phyloP scores from a whole-genome alignment of 345 rosid genomes.

The Heritiera littoralis region DNA sequence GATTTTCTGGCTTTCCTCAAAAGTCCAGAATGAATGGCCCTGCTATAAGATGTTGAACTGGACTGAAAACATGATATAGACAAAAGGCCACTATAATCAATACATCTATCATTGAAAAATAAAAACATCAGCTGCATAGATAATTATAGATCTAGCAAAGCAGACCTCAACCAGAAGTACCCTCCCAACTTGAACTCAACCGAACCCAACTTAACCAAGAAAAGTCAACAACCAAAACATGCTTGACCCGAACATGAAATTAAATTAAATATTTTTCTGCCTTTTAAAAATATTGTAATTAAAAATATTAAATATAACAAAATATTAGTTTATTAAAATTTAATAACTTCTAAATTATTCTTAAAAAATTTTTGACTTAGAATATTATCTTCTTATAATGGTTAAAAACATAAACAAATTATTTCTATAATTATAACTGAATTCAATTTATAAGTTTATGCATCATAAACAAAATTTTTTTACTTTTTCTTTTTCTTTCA shows the following conservation, averaged over 20 bases:
- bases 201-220: neutral
- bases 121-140: neutral
- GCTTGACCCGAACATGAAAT: neutral
- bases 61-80: neutral
- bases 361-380: neutral
- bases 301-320: neutral
- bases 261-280: neutral
- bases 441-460: neutral
- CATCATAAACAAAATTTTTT: too few relatives aligned
- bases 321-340: neutral
- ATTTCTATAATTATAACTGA: neutral
- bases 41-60: neutral
- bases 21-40: neutral
- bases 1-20: neutral
- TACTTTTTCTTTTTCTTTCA: neutral
- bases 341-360: neutral
- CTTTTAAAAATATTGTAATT: neutral
- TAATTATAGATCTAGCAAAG: neutral
- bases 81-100: neutral
- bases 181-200: neutral
- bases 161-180: neutral
- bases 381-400: neutral
- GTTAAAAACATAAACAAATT: neutral
- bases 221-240: neutral
- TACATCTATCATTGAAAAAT: neutral